These are phyloP conservation scores for Coemansia sp. DNA, from an alignment of 192 early-diverging fungal species.

Conservation along the genomic window DNA sequence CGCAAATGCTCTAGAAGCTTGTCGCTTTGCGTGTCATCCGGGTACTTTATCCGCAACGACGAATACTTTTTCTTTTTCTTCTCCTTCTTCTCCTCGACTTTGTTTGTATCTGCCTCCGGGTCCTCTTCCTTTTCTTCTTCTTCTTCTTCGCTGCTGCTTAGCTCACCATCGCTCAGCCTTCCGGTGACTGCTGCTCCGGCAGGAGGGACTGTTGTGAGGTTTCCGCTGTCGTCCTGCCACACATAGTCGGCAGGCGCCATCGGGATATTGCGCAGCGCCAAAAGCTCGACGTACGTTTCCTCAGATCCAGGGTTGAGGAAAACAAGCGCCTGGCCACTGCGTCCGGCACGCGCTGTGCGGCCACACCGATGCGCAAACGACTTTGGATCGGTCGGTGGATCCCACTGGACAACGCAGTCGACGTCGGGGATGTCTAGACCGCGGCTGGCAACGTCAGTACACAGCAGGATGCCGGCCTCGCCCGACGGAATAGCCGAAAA, in stretches of 20 bases:
- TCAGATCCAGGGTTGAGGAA: conserved; percentile 80
- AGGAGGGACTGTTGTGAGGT: conserved; percentile 17
- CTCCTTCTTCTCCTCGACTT: background rate
- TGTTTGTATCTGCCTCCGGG: background rate
- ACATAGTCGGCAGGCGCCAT: conserved; percentile 57
- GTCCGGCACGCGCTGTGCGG: conserved; percentile 86
- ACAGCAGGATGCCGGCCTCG: conserved; percentile 75
- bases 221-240: conserved; percentile 40
- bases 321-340: conserved; percentile 81
- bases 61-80: conserved; percentile 25
- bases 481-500: conserved; percentile 67
- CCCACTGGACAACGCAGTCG: conserved; percentile 90
- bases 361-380: conserved; percentile 94
- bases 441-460: conserved; percentile 94
- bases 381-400: conserved; percentile 95
- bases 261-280: conserved; percentile 88
- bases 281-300: conserved; percentile 86
- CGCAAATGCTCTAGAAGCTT: conserved; percentile 59
- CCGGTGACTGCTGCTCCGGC: conserved; percentile 24
- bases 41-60: conserved; percentile 50
- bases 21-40: conserved; percentile 50
- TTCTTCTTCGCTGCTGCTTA: conserved; percentile 19
- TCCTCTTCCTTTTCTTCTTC: conserved; percentile 5
- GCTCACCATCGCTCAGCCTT: conserved; percentile 1
- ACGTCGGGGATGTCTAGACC: conserved; percentile 96